A percentile compares a stretch with the other conserved stretches of the same genome.
These are phyloP conservation scores for Pyrenophora tritici-repentis DNA, from an alignment of 2,329 filamentous ascomycete genomes.

Conservation along the genomic window DNA sequence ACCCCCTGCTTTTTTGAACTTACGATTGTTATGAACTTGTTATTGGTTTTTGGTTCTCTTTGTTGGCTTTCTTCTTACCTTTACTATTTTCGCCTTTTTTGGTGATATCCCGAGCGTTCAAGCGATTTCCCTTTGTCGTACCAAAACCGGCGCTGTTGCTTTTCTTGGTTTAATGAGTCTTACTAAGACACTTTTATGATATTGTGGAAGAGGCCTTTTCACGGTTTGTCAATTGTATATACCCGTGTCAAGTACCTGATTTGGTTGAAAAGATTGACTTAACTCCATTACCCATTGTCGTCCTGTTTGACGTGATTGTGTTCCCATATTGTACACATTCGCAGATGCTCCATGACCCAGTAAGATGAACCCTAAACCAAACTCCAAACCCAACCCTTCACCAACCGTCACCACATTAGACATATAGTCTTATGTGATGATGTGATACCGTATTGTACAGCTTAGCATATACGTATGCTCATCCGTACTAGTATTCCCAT, in stretches of 20 bases:
- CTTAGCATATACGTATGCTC: no score
- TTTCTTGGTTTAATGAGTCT: background rate
- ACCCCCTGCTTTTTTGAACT: background rate
- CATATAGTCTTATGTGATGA: no score
- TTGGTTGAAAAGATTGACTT: background rate
- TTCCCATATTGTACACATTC: no score
- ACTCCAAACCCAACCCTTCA: no score
- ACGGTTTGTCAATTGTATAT: conserved; percentile 2
- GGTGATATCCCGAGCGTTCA: conserved; percentile 3
- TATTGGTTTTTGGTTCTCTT: background rate
- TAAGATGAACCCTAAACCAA: no score
- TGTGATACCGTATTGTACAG: no score
- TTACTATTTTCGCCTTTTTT: background rate
- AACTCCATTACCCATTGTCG: background rate
- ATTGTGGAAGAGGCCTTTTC: background rate
- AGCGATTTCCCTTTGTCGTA: conserved; percentile 3
- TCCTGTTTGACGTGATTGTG: no score
- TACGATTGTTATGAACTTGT: conserved; percentile 5
- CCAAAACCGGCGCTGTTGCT: background rate
- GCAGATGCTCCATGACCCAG: no score
- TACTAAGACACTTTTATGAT: conserved; percentile 3
- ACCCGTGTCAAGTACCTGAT: background rate
- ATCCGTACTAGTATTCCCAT: no score
- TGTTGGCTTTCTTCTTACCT: background rate
- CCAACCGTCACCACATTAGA: no score